Percentiles rank a stretch among this genome's conserved stretches.
Conservation (phyloP, 2,329 filamentous ascomycete species). For the Monosporascus ibericus region DNA sequence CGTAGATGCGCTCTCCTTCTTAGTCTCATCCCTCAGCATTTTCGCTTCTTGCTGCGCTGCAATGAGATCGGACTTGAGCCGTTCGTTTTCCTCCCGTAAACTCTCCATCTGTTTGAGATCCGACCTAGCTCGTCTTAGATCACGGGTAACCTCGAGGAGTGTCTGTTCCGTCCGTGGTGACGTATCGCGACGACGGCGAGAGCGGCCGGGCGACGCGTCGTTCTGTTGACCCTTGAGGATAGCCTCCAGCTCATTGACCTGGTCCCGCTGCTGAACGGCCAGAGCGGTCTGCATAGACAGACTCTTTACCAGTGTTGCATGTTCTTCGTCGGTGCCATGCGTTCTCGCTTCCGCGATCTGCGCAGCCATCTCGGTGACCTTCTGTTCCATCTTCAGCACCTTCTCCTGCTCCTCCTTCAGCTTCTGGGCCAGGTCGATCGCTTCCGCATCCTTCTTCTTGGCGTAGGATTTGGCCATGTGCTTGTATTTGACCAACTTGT, state of each 20-base stretch:
- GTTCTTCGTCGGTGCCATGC: slow-evolving; percentile 35
- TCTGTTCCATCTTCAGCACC: slow-evolving; percentile 57
- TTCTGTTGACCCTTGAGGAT: slow-evolving; percentile 38
- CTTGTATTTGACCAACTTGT: slow-evolving; percentile 74
- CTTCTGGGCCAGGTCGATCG: slow-evolving; percentile 57
- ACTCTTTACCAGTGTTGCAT: slow-evolving; percentile 44
- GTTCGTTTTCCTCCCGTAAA: slow-evolving; percentile 47
- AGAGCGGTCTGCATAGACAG: slow-evolving; percentile 52
- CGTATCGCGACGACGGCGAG: slow-evolving; percentile 30
- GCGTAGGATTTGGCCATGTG: slow-evolving; percentile 73
- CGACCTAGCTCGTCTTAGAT: slow-evolving; percentile 47
- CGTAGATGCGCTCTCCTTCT: slow-evolving; percentile 13
- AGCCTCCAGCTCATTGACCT: slow-evolving; percentile 53
- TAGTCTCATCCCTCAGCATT: slow-evolving; percentile 31
- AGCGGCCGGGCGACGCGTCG: slow-evolving; percentile 25
- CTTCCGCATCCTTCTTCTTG: slow-evolving; percentile 69
- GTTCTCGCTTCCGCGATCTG: slow-evolving; percentile 40
- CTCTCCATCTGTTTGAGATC: slow-evolving; percentile 47
- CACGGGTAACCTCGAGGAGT: slow-evolving; percentile 45
- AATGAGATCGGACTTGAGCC: slow-evolving; percentile 44
- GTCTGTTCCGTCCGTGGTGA: slow-evolving; percentile 47
- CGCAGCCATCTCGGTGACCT: slow-evolving; percentile 53
- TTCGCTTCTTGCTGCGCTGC: slow-evolving; percentile 38
- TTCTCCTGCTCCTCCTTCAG: slow-evolving; percentile 64
- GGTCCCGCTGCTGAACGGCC: slow-evolving; percentile 50